A percentile compares a stretch with the other conserved stretches of the same genome.
phyloP scores from a whole-genome alignment of 139 green algal genomes.

The Penium margaritaceum region DNA sequence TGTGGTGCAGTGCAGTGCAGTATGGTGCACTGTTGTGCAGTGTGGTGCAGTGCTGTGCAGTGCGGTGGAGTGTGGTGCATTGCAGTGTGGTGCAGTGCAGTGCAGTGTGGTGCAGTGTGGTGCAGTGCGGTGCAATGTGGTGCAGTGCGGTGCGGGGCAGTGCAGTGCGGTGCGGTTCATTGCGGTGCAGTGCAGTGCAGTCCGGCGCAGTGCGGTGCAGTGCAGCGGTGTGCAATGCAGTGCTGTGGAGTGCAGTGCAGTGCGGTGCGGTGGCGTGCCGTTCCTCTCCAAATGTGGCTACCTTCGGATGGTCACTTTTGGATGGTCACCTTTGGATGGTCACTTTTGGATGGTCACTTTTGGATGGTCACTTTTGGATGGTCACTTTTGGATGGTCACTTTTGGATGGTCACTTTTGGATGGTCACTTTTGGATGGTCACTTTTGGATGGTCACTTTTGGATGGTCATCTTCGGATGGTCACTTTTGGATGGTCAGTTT shows the following conservation, averaged over 20 bases:
- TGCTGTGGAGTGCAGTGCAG: conserved; percentile 21
- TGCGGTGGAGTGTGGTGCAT: neutral
- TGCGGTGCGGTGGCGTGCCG: conserved; percentile 10
- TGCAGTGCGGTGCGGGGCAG: conserved; percentile 17
- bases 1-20: conserved; percentile 12
- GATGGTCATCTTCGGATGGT: too few relatives aligned
- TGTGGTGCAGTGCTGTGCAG: conserved; percentile 8
- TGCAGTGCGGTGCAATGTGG: conserved; percentile 16
- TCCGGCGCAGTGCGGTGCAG: conserved; percentile 14
- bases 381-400: too few relatives aligned
- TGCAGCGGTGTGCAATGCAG: conserved; percentile 16
- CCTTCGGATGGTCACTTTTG: too few relatives aligned
- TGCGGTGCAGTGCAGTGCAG: conserved; percentile 23
- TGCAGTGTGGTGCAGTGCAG: conserved; percentile 19
- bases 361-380: too few relatives aligned
- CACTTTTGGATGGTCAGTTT: too few relatives aligned
- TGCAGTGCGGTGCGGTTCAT: conserved; percentile 6
- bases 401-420: too few relatives aligned
- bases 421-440: too few relatives aligned
- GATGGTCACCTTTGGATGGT: too few relatives aligned
- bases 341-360: too few relatives aligned
- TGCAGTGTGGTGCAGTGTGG: conserved; percentile 16
- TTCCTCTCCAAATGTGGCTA: too few relatives aligned
- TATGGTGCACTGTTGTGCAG: conserved; percentile 2
- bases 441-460: too few relatives aligned